These are phyloP conservation scores for Ceratocystis colombiana DNA, from an alignment of 2,329 filamentous ascomycete genomes.

Conservation along the genomic window DNA sequence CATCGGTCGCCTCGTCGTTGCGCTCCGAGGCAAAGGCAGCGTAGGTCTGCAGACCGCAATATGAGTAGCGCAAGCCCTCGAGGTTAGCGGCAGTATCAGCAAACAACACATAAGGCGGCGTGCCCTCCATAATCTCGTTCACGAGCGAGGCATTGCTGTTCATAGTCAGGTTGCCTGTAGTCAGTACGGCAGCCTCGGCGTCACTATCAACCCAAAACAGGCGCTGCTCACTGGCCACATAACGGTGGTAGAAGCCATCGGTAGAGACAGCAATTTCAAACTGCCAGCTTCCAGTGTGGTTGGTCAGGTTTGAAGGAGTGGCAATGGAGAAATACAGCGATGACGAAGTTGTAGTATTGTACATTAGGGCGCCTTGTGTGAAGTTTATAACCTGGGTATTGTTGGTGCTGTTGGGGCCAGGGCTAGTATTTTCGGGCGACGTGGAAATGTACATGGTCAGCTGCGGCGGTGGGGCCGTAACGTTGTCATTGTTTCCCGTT, in stretches of 20 bases:
- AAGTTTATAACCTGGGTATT: conserved; percentile 37
- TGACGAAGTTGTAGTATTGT: conserved; percentile 49
- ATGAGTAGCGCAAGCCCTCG: conserved; percentile 64
- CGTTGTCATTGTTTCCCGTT: conserved; percentile 28
- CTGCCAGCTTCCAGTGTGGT: conserved; percentile 59
- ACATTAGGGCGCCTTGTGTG: conserved; percentile 58
- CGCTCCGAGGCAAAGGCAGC: conserved; percentile 51
- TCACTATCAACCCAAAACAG: conserved; percentile 81
- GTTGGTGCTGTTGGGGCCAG: conserved; percentile 48
- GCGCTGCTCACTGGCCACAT: conserved; percentile 36
- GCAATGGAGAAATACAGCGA: conserved; percentile 68
- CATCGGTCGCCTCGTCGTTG: conserved; percentile 38
- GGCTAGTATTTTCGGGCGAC: conserved; percentile 50
- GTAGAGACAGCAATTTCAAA: conserved; percentile 74
- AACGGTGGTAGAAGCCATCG: conserved; percentile 65
- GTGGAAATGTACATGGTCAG: conserved; percentile 69
- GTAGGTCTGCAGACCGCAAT: conserved; percentile 63
- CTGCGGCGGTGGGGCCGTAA: conserved; percentile 48
- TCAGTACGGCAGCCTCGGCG: conserved; percentile 63
- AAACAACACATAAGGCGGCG: conserved; percentile 66
- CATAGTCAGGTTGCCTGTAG: conserved; percentile 61
- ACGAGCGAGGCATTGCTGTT: conserved; percentile 42
- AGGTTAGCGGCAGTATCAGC: conserved; percentile 54
- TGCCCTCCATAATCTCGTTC: conserved; percentile 36
- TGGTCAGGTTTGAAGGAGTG: conserved; percentile 53